Conservation (phyloP, 129 eudicot species). For the Tagetes erecta region DNA sequence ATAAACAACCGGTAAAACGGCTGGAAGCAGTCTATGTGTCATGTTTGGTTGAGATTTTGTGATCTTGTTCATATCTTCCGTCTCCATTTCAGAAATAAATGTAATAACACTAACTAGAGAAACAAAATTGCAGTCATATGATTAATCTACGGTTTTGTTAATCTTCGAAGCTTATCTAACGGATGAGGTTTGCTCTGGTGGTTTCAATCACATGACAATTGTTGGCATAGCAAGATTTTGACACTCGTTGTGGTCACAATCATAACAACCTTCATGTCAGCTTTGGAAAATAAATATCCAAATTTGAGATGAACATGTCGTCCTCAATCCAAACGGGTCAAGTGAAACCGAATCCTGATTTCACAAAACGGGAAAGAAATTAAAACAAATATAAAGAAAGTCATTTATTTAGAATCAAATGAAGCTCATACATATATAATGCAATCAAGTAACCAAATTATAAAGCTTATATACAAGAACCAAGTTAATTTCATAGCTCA, state of each 20-base stretch:
- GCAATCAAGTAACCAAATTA: neutral
- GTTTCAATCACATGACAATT: conserved; percentile 43
- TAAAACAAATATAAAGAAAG: conserved; percentile 1
- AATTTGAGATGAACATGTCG: conserved; percentile 21
- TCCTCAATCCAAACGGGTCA: conserved; percentile 10
- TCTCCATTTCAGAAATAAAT: conserved; percentile 50
- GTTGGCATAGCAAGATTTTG: conserved; percentile 40
- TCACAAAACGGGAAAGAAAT: conserved; percentile 28
- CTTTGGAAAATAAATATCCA: conserved; percentile 12
- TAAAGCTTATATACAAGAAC: neutral
- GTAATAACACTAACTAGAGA: conserved; percentile 22
- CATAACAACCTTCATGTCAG: conserved; percentile 54
- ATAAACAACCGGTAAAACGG: conserved; percentile 57
- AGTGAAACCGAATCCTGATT: conserved; percentile 34
- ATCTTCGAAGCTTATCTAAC: conserved; percentile 25
- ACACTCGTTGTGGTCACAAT: conserved; percentile 49
- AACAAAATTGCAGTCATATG: conserved; percentile 29
- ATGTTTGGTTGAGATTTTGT: conserved; percentile 35
- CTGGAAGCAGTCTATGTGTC: conserved; percentile 53
- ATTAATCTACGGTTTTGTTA: conserved; percentile 18
- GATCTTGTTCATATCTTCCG: conserved; percentile 18
- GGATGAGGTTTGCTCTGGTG: conserved; percentile 17
- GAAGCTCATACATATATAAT: neutral
- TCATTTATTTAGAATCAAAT: neutral
- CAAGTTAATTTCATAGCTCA: neutral